Conservation (phyloP, 768 basidiomycete species). For the Rhodotorula toruloides region DNA sequence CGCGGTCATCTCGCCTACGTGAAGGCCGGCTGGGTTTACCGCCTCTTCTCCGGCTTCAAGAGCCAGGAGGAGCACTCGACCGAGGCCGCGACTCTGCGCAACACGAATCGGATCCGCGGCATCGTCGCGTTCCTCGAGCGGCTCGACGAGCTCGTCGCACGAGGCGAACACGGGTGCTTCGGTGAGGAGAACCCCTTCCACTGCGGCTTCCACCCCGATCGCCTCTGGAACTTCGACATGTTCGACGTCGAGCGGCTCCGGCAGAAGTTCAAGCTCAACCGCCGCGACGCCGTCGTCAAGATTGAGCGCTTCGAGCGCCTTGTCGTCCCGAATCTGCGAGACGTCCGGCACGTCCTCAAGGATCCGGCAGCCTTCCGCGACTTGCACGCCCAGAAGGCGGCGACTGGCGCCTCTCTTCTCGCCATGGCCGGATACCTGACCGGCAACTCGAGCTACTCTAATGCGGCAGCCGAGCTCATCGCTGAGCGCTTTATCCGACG, state of each 20-base stretch:
- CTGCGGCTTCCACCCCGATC: slow-evolving; percentile 36
- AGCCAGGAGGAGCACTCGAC: slow-evolving; percentile 38
- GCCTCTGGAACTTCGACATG: slow-evolving; percentile 39
- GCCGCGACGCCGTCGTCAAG: slow-evolving; percentile 25
- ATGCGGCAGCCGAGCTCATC: slow-evolving; percentile 27
- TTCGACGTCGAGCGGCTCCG: slow-evolving; percentile 29
- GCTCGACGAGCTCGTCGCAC: slow-evolving; percentile 39
- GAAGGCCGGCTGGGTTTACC: slow-evolving; percentile 43
- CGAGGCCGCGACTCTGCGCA: slow-evolving; percentile 39
- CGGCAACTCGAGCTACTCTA: slow-evolving; percentile 27
- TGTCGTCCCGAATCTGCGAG: slow-evolving; percentile 5
- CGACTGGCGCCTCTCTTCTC: slow-evolving; percentile 34
- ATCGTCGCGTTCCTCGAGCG: slow-evolving; percentile 42
- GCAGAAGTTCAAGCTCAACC: slow-evolving; percentile 21
- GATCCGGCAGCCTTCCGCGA: not conserved
- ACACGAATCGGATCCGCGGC: slow-evolving; percentile 43
- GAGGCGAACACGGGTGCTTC: slow-evolving; percentile 34
- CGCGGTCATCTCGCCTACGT: slow-evolving; percentile 34
- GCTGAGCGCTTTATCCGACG: slow-evolving; percentile 35
- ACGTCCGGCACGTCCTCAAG: not conserved
- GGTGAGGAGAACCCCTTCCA: slow-evolving; percentile 12
- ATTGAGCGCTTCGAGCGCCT: slow-evolving; percentile 29
- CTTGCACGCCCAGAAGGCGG: slow-evolving; percentile 20
- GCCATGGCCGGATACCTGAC: slow-evolving; percentile 41
- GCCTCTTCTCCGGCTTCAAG: slow-evolving; percentile 42